These are phyloP conservation scores for Aspergillus homomorphus DNA, from an alignment of 495 filamentous ascomycete species.

Conservation along the genomic window DNA sequence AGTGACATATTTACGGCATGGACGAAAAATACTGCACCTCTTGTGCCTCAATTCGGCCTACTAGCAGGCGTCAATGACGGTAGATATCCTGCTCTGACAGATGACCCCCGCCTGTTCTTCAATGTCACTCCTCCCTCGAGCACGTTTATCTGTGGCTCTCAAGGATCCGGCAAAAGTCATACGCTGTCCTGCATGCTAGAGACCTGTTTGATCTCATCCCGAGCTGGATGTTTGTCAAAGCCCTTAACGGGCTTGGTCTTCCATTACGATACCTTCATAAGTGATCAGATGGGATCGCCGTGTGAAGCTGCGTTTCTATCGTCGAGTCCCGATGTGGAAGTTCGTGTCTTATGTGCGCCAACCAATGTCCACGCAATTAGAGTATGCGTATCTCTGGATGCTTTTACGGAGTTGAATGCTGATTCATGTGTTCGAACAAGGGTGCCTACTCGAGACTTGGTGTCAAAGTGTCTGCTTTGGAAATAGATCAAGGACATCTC, in stretches of 20 bases:
- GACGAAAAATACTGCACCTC: no score
- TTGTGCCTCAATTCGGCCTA: no score
- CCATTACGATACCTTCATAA: conserved; percentile 63
- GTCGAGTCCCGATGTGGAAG: conserved; percentile 49
- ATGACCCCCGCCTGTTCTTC: conserved; percentile 56
- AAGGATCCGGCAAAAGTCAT: conserved; percentile 75
- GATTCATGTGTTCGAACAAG: no score
- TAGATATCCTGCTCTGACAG: conserved; percentile 22
- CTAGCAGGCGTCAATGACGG: background rate
- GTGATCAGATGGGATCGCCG: conserved; percentile 48
- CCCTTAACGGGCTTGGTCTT: conserved; percentile 66
- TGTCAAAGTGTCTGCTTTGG: conserved; percentile 50
- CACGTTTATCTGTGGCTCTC: conserved; percentile 72
- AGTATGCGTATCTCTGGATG: conserved; percentile 21
- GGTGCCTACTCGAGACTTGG: conserved; percentile 30
- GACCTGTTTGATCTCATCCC: conserved; percentile 50
- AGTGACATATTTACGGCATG: no score
- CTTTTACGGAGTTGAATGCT: no score
- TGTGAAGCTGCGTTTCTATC: conserved; percentile 70
- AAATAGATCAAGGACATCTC: conserved; percentile 56
- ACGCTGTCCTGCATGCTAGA: conserved; percentile 69
- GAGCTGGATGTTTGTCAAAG: conserved; percentile 37
- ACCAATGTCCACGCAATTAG: conserved; percentile 53
- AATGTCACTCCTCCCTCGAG: conserved; percentile 67
- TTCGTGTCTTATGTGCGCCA: conserved; percentile 62